Base-by-base conservation (phyloP, 2,329 filamentous ascomycete genomes). In the Penicillium freii region DNA sequence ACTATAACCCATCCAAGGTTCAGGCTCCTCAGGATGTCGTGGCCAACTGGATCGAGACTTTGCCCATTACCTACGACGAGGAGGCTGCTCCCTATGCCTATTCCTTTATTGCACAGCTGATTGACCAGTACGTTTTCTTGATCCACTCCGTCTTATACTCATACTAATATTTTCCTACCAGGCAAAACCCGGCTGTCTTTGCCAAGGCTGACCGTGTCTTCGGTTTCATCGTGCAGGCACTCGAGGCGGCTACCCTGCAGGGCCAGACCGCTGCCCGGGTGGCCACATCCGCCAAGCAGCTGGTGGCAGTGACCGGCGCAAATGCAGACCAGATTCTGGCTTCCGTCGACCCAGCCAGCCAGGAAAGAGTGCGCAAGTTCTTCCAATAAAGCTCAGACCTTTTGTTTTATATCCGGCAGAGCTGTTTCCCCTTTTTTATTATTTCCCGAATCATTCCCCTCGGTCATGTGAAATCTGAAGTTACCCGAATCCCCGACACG, bases 41-140 rank as follows among this genome's bases (percentile, higher is more conserved):
- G 42, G 78, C 81, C n/a, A 88, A 89, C 71, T 99, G 94, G 94
- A 79, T 99, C 48, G 87, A 91, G 63, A 97, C 93, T 0, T 80
- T 99, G 36, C 94, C 94, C 0, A 89, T 99, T 51, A 87, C 88
- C 17, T 97, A 96, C 70, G 94, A 99, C 65, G 94, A 99, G 74
- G 94, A 99, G 78, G 94, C 94, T 4, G 94, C 94, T 21, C 94
- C 94, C 15, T 97, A 95, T 74, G 92, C 92, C 1, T 99, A 99
- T 73, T 87, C 88, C 44, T 99, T 96, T 78, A 80, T 99, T 57
- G 87, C 90, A 13, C 88, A 96, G 73, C 78, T 99, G 62, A 97
- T 97, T 72, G 89, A 95, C 66, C 89, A 95, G 94, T 97, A 86
- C 84, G 92, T 87, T 57, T 49, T 48, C 21, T 52, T 40, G 7